Percentiles rank a stretch among this genome's conserved stretches.
Conservation (phyloP, 179 eudicot genomes). For the Silene noctiflora region DNA sequence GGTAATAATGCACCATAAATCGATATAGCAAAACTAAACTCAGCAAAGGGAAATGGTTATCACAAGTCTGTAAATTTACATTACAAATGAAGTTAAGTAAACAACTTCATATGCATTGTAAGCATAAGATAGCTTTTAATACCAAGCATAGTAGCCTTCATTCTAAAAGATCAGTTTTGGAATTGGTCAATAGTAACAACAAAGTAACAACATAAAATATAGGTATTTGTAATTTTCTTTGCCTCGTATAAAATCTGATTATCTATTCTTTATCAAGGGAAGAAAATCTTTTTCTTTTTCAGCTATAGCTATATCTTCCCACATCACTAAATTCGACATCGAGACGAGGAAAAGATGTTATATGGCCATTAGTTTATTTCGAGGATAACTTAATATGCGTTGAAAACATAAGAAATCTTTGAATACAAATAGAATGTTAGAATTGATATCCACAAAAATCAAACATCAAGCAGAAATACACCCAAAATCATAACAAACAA, state of each 20-base stretch:
- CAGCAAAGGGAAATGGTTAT: not conserved
- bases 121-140: not conserved
- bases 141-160: not conserved
- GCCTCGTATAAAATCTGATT: too few species aligned
- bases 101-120: not conserved
- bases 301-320: not conserved
- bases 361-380: not conserved
- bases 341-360: not conserved
- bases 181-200: not conserved
- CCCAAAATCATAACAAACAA: not conserved
- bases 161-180: not conserved
- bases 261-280: not conserved
- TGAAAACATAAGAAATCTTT: too few species aligned
- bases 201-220: too few species aligned
- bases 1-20: not conserved
- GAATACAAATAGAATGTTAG: not conserved
- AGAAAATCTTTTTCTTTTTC: not conserved
- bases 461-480: not conserved
- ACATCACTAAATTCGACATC: not conserved
- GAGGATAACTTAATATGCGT: not conserved
- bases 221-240: not conserved
- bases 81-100: not conserved
- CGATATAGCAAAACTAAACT: not conserved
- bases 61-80: not conserved
- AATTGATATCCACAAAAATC: not conserved